phyloP scores from a whole-genome alignment of 306 rosid genomes.

The Cyclanthera cordifolia region DNA sequence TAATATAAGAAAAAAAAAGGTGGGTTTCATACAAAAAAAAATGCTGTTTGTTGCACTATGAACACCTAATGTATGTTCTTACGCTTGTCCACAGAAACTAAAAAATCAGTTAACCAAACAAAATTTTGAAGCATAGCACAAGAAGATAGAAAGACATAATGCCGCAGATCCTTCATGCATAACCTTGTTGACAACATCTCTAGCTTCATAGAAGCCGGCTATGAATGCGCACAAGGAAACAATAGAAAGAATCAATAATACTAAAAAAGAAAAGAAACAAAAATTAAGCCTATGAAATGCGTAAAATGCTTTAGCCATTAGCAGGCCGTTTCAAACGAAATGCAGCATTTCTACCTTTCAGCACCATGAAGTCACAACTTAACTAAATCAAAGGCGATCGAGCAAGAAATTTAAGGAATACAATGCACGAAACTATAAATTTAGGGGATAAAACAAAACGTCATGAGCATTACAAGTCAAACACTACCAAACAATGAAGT shows the following conservation, averaged over 20 bases:
- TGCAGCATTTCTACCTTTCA: not conserved
- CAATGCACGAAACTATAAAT: not conserved
- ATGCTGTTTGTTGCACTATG: not conserved
- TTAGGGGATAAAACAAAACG: not conserved
- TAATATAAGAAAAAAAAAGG: not conserved
- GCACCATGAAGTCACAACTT: not conserved
- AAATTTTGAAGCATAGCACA: not conserved
- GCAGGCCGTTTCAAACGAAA: not conserved
- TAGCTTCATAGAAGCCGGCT: not conserved
- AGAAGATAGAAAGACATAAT: not conserved
- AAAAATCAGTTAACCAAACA: not conserved
- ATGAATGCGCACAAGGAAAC: not conserved
- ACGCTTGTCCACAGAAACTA: not conserved
- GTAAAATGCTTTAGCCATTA: not conserved
- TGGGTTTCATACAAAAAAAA: not conserved
- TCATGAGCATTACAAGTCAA: not conserved
- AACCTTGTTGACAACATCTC: not conserved
- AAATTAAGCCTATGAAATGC: not conserved
- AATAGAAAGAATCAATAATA: not conserved
- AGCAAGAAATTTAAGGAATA: not conserved
- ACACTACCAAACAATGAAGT: not conserved
- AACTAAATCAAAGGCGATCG: not conserved
- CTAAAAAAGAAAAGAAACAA: not conserved
- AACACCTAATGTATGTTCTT: not conserved
- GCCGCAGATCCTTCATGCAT: not conserved